These are phyloP conservation scores for Nigrospora sphaerica DNA, from an alignment of 2,329 filamentous ascomycete species.

Conservation along the genomic window DNA sequence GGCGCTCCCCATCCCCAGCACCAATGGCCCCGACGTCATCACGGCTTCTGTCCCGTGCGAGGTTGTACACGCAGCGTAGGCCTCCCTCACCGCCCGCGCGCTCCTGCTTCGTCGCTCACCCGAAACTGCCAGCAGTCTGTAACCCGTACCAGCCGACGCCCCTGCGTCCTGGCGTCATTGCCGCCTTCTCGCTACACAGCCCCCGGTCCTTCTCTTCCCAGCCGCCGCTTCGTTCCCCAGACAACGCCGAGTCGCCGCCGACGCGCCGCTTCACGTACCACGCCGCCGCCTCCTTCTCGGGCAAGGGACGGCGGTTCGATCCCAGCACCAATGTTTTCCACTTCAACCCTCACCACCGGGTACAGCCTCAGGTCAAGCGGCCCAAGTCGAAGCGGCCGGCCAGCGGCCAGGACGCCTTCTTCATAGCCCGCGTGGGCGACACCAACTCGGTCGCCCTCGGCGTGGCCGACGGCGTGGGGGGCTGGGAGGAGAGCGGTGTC, in stretches of 20 bases:
- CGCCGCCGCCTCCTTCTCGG: conserved; percentile 68
- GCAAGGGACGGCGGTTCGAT: conserved; percentile 63
- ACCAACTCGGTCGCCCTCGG: conserved; percentile 72
- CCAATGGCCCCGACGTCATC: conserved; percentile 5
- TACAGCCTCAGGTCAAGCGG: conserved; percentile 41
- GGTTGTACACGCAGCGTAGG: conserved; percentile 1
- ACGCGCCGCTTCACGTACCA: conserved; percentile 52
- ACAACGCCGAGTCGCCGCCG: conserved; percentile 5
- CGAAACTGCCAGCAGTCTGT: conserved; percentile 8
- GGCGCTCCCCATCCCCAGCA: background rate
- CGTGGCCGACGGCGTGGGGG: conserved; percentile 89
- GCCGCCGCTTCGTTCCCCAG: conserved; percentile 12
- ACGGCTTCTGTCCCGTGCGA: conserved; percentile 4
- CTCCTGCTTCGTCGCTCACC: background rate
- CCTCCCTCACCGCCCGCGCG: too few relatives aligned
- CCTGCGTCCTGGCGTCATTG: conserved; percentile 4
- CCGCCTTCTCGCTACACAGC: conserved; percentile 5
- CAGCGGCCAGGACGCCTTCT: conserved; percentile 94
- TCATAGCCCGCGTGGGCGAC: conserved; percentile 73
- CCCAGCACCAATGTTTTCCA: conserved; percentile 64
- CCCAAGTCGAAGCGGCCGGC: conserved; percentile 59
- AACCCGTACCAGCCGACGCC: conserved; percentile 8
- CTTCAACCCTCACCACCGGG: conserved; percentile 60
- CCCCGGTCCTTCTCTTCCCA: conserved; percentile 16
- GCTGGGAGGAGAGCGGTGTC: conserved; percentile 87